These are phyloP conservation scores for Artemisia annua DNA, from an alignment of 129 eudicot genomes.

Conservation along the genomic window DNA sequence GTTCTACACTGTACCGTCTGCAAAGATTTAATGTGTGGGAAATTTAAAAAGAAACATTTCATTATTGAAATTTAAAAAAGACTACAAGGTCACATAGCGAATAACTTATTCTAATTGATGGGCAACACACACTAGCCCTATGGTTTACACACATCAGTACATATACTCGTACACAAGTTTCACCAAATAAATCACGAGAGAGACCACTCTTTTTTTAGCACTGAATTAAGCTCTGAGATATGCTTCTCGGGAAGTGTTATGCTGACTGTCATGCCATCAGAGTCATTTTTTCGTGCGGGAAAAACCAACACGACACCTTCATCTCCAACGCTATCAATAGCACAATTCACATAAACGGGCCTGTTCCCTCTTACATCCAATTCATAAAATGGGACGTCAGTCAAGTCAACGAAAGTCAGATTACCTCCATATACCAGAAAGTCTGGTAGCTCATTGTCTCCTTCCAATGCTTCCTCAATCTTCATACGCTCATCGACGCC, in stretches of 20 bases:
- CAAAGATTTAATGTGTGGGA: background rate
- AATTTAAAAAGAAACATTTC: background rate
- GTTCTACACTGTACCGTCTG: too few relatives aligned
- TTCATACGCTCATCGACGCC: constrained; percentile 42
- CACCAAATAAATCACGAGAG: constrained; percentile 15
- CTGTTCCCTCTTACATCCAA: constrained; percentile 45
- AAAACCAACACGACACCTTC: constrained; percentile 77
- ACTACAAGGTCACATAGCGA: background rate
- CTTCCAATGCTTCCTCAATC: constrained; percentile 49
- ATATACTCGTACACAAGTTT: background rate
- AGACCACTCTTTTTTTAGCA: constrained; percentile 45
- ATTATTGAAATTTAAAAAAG: background rate
- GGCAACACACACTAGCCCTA: constrained; percentile 8
- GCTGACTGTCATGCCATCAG: constrained; percentile 42
- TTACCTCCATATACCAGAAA: constrained; percentile 67
- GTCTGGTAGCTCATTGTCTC: constrained; percentile 38
- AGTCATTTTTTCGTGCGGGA: constrained; percentile 31
- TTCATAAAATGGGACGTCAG: constrained; percentile 48
- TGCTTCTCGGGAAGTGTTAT: constrained; percentile 54
- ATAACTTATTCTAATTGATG: constrained; percentile 5
- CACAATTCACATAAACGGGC: constrained; percentile 52
- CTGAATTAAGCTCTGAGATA: constrained; percentile 34
- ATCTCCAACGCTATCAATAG: constrained; percentile 69
- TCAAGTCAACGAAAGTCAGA: constrained; percentile 63
- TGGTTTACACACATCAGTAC: background rate